A percentile compares a stretch with the other conserved stretches of the same genome.
Conservation (phyloP, 2,329 filamentous ascomycete species). For the Pseudogymnoascus sp. region DNA sequence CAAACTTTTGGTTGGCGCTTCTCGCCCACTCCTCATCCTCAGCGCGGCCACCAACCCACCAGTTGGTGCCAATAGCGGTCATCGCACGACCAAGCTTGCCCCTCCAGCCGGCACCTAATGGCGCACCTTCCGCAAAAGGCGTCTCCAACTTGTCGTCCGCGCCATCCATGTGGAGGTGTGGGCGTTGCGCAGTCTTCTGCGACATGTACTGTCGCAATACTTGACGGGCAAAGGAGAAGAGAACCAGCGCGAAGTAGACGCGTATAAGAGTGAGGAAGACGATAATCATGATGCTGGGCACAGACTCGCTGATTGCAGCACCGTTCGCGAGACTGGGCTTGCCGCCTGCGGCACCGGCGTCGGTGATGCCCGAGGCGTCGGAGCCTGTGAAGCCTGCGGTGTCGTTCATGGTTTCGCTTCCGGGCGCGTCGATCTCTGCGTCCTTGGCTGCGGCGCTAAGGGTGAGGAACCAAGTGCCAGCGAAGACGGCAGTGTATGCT, state of each 20-base stretch:
- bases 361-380: constrained; percentile 36
- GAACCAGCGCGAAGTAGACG: constrained; percentile 74
- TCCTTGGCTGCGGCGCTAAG: constrained; percentile 33
- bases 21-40: constrained; percentile 60
- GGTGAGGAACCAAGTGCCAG: constrained; percentile 77
- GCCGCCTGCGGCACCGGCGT: constrained; percentile 30
- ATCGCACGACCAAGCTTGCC: constrained; percentile 72
- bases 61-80: constrained; percentile 63
- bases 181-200: constrained; percentile 18
- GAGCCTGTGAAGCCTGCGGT: constrained; percentile 56
- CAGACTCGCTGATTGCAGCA: constrained; percentile 56
- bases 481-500: constrained; percentile 74
- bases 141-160: constrained; percentile 49
- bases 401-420: constrained; percentile 41
- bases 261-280: constrained; percentile 64
- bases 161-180: constrained; percentile 28
- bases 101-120: constrained; percentile 71
- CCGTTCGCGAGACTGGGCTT: constrained; percentile 50
- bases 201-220: constrained; percentile 63
- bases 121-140: constrained; percentile 60
- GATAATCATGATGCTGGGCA: constrained; percentile 73
- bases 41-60: constrained; percentile 69
- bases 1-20: constrained; percentile 53
- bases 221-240: constrained; percentile 74
- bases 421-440: constrained; percentile 35